phyloP scores from a whole-genome alignment of 371 early-diverging fungal species.

The Caulochytrium protostelioides region DNA sequence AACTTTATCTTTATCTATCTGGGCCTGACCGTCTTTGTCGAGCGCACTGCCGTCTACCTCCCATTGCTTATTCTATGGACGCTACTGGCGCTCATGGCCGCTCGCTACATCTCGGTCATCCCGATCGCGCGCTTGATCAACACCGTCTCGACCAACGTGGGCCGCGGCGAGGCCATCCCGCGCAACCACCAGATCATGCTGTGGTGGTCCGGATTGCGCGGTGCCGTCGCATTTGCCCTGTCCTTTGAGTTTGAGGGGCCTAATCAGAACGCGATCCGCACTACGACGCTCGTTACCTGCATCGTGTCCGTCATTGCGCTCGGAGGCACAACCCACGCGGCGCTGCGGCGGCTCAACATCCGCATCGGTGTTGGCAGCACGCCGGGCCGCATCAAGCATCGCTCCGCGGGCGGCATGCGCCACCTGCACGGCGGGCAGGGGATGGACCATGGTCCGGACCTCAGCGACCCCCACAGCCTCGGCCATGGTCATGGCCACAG shows the following conservation, averaged over 20 bases:
- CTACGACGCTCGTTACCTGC: constrained; percentile 73
- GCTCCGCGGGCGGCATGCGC: too few species aligned
- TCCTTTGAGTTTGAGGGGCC: constrained; percentile 42
- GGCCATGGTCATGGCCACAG: too few species aligned
- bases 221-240: constrained; percentile 85
- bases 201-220: constrained; percentile 84
- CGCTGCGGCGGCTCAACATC: constrained; percentile 51
- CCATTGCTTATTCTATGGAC: constrained; percentile 15
- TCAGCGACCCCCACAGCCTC: too few species aligned
- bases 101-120: constrained; percentile 60
- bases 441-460: too few species aligned
- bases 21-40: constrained; percentile 69
- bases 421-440: too few species aligned
- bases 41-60: constrained; percentile 8
- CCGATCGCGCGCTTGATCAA: constrained; percentile 63
- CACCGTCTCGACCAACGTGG: constrained; percentile 17
- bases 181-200: constrained; percentile 72
- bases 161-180: constrained; percentile 40
- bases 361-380: constrained; percentile 40
- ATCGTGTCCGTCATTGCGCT: constrained; percentile 67
- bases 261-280: constrained; percentile 39
- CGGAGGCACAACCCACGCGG: constrained; percentile 66
- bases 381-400: too few species aligned
- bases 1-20: constrained; percentile 89
- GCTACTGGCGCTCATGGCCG: constrained; percentile 46